Evolutionary conservation across 768 basidiomycete species (phyloP).

Genomic region (Epithele typhae): DNA sequence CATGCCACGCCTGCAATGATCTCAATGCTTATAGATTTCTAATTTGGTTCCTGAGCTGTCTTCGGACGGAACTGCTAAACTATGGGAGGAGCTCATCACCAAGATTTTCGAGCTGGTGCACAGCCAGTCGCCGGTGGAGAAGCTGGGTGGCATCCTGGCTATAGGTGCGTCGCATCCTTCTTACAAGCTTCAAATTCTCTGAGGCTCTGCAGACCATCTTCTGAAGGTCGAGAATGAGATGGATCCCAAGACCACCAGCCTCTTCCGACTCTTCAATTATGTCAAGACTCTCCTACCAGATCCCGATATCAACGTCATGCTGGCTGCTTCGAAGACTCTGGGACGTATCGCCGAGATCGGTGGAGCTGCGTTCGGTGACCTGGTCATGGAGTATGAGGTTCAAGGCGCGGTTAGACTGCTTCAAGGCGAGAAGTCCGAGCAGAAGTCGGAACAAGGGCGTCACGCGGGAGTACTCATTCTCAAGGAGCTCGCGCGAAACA

Average conservation of each 20-base stretch:
- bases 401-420: constrained; percentile 78
- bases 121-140: constrained; percentile 72
- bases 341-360: constrained; percentile 84
- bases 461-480: constrained; percentile 93
- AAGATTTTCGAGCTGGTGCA: constrained; percentile 80
- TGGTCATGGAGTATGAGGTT: constrained; percentile 88
- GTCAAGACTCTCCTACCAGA: constrained; percentile 90
- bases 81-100: constrained; percentile 86
- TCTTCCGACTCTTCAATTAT: constrained; percentile 90
- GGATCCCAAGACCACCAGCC: constrained; percentile 72
- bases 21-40: constrained; percentile 48
- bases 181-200: no score
- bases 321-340: constrained; percentile 87
- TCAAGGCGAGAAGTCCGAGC: constrained; percentile 70
- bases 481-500: constrained; percentile 89
- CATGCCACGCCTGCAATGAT: neutral
- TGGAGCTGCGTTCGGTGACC: constrained; percentile 78
- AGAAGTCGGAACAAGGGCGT: constrained; percentile 70
- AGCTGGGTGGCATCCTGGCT: constrained; percentile 81
- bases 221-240: constrained; percentile 77
- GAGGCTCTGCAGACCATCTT: constrained; percentile 67
- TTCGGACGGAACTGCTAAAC: constrained; percentile 71
- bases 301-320: constrained; percentile 90
- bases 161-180: constrained; percentile 56
- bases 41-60: constrained; percentile 76